Conservation (phyloP, 2,329 filamentous ascomycete species). For the Sporothrix schenckii region DNA sequence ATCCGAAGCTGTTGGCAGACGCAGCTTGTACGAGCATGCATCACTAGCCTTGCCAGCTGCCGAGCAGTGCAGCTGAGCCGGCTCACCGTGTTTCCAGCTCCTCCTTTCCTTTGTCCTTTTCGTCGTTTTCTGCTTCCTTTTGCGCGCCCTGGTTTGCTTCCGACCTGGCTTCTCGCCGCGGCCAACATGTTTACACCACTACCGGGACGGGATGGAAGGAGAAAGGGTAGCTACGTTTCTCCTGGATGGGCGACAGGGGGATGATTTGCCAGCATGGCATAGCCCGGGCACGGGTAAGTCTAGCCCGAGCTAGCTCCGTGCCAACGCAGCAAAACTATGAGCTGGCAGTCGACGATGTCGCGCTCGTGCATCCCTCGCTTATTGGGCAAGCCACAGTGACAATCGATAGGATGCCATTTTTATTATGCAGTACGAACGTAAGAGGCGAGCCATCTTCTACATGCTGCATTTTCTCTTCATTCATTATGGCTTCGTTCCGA, state of each 20-base stretch:
- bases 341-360: slow-evolving; percentile 22
- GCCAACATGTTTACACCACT: slow-evolving; percentile 21
- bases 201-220: slow-evolving; percentile 19
- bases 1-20: slow-evolving; percentile 4
- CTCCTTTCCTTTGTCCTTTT: not conserved
- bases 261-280: slow-evolving; percentile 24
- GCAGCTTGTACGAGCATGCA: slow-evolving; percentile 4
- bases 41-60: slow-evolving; percentile 5
- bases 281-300: not conserved
- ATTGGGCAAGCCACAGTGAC: not conserved
- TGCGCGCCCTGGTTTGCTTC: not conserved
- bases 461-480: too few species aligned
- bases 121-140: not conserved
- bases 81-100: not conserved
- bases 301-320: slow-evolving; percentile 23
- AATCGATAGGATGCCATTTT: not conserved
- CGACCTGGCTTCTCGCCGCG: not conserved
- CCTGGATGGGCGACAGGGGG: slow-evolving; percentile 2
- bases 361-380: too few species aligned
- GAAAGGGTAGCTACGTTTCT: slow-evolving; percentile 5
- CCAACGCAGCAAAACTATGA: slow-evolving; percentile 31
- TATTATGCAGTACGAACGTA: not conserved
- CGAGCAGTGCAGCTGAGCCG: slow-evolving; percentile 1
- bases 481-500: not conserved
- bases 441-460: not conserved